Evolutionary conservation across 2,329 filamentous ascomycete species (phyloP).

Genomic region (Cercospora sojina): DNA sequence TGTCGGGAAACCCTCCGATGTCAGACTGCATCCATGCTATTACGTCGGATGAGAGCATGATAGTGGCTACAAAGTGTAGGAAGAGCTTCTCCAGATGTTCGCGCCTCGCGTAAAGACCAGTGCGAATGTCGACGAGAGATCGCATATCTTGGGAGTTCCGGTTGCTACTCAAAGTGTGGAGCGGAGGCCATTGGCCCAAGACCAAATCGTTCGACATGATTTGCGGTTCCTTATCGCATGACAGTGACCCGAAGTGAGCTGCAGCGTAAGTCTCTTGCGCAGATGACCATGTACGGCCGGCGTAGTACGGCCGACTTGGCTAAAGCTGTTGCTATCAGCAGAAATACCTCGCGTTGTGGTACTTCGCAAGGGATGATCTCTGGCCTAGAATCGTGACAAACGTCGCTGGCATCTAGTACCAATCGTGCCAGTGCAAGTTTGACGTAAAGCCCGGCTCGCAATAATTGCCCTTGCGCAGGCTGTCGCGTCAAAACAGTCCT

Average conservation of each 20-base stretch:
- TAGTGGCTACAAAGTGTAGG: background rate
- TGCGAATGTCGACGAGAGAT: background rate
- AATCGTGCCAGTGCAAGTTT: background rate
- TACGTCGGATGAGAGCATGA: background rate
- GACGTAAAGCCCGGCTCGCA: background rate
- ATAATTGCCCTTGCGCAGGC: background rate
- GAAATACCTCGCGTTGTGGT: background rate
- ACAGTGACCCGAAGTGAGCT: background rate
- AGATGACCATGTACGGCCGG: background rate
- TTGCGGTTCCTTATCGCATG: background rate
- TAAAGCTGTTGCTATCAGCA: background rate
- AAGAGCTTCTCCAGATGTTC: background rate
- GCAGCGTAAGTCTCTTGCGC: background rate
- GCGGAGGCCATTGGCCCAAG: background rate
- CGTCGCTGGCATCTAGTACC: background rate
- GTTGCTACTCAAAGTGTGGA: background rate
- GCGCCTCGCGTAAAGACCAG: background rate
- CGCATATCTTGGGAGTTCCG: background rate
- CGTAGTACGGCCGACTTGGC: background rate
- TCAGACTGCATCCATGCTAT: background rate
- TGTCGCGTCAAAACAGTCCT: background rate
- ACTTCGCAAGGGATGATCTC: background rate
- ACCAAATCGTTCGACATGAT: background rate
- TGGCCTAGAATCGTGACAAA: background rate
- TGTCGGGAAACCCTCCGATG: background rate